These are phyloP conservation scores for Apostasia ramifera DNA, from an alignment of 106 monocot genomes.

Conservation along the genomic window DNA sequence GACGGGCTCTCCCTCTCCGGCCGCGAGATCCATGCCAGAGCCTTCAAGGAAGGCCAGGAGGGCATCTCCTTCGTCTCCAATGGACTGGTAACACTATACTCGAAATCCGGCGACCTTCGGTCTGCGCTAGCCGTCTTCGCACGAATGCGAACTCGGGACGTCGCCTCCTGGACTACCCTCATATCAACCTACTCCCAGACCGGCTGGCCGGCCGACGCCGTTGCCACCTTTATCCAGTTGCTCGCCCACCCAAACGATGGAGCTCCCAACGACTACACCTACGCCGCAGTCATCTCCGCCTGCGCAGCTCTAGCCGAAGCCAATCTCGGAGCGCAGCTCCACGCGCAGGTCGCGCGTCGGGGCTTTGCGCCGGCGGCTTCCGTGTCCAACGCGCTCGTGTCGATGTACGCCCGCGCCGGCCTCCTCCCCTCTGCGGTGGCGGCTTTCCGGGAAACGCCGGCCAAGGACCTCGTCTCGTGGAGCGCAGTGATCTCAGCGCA, in stretches of 20 bases:
- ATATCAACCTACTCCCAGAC: constrained; percentile 49
- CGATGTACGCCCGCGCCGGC: constrained; percentile 51
- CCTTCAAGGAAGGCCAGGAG: constrained; percentile 42
- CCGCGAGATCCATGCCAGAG: constrained; percentile 53
- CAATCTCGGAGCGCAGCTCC: constrained; percentile 58
- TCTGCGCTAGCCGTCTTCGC: constrained; percentile 28
- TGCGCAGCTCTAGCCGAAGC: constrained; percentile 24
- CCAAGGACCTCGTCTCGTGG: constrained; percentile 72
- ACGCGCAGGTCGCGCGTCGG: constrained; percentile 17
- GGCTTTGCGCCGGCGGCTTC: constrained; percentile 35
- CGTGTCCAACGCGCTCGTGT: constrained; percentile 58
- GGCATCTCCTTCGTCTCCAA: constrained; percentile 59
- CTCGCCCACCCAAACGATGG: constrained; percentile 5
- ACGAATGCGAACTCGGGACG: constrained; percentile 41
- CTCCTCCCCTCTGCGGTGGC: constrained; percentile 26
- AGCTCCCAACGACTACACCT: constrained; percentile 71
- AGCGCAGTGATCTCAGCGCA: constrained; percentile 63
- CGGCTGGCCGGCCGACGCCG: constrained; percentile 34
- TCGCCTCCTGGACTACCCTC: constrained; percentile 67
- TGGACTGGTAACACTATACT: constrained; percentile 56
- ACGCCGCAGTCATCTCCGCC: constrained; percentile 48
- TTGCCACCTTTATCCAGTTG: constrained; percentile 46
- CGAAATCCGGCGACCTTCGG: constrained; percentile 28
- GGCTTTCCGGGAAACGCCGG: constrained; percentile 34
- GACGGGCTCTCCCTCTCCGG: constrained; percentile 25